phyloP scores from a whole-genome alignment of 2,329 filamentous ascomycete species.

The Exophiala alcalophila region DNA sequence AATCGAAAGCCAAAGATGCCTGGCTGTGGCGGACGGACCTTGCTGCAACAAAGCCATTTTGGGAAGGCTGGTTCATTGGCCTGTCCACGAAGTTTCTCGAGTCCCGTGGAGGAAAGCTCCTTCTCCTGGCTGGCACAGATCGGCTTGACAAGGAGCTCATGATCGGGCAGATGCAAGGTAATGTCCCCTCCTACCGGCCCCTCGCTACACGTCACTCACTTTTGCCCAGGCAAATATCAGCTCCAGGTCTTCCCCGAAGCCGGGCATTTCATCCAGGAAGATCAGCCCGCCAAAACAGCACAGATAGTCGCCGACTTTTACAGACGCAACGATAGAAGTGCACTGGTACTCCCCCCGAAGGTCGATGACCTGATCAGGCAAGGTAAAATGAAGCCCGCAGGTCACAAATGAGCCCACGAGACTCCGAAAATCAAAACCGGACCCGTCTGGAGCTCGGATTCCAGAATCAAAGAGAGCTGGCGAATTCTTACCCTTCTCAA shows the following conservation, averaged over 20 bases:
- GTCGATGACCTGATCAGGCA: conserved; percentile 65
- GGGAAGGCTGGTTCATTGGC: conserved; percentile 89
- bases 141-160: conserved; percentile 85
- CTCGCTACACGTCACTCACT: background rate
- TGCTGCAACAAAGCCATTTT: conserved; percentile 79
- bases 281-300: conserved; percentile 86
- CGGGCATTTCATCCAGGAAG: conserved; percentile 95
- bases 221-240: conserved; percentile 72
- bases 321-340: conserved; percentile 80
- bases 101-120: conserved; percentile 65
- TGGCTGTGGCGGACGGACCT: conserved; percentile 76
- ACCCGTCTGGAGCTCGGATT: too few relatives aligned
- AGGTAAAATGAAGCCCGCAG: conserved; percentile 29
- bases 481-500: too few relatives aligned
- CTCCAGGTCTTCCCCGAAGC: conserved; percentile 91
- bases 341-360: conserved; percentile 85
- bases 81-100: conserved; percentile 87
- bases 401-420: conserved; percentile 7
- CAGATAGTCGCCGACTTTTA: conserved; percentile 85
- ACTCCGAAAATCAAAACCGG: background rate
- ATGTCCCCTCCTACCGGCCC: background rate
- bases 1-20: conserved; percentile 32
- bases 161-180: conserved; percentile 95
- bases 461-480: too few relatives aligned
- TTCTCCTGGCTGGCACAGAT: conserved; percentile 85